Base-by-base conservation (phyloP, 768 basidiomycete genomes). In the Roridomyces roridus region DNA sequence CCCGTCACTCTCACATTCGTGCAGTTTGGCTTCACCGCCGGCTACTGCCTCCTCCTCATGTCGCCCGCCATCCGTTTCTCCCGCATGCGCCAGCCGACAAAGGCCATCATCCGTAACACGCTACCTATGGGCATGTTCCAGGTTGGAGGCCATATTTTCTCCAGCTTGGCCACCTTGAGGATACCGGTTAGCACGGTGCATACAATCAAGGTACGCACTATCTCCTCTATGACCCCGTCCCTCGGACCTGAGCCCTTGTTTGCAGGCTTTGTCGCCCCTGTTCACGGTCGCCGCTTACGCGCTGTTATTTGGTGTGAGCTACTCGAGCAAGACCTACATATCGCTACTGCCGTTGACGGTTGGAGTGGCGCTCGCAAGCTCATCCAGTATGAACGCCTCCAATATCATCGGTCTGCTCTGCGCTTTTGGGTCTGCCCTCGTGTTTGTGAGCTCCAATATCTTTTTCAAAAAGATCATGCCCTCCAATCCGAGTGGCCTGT, bases 381-480 rank as follows among this genome's bases (percentile, higher is more conserved):
- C 94, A 10, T 96, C 92, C 69, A 96, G 97, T 73, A 76, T 96
- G 55, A 92, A 93, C 1, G 87, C 87, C 4, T 96, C 94, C 44
- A 96, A 94, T 69, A 72, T 84, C 18, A 74, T 89, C 24, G 97
- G 97, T 12, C 75, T 99, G n/a, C 76, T 97, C 24, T 97, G 92
- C 72, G 96, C 97, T 4, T 95, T 99, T 68, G 96, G 96, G 15
- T 97, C 95, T 11, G 97, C 97, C 26, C 75, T 99, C 55, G 88
- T 99, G 62, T 98, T 99, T 70, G 97, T 99, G 60, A 91, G 90
- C 64, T 96, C 94, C 61, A 99, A 99, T 74, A 98, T 99, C 66
- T 97, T 96, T 73, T 98, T 96, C 84, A 99, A 99, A 77, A 98
- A 96, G 79, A 88, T 98, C 60, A 89, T 99, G 84, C 97, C 97